Evolutionary conservation across 108 stramenopile species (phyloP), one percentile per base, ranked within the genome.

Genomic region (Pseudonitzschia multistriata): DNA sequence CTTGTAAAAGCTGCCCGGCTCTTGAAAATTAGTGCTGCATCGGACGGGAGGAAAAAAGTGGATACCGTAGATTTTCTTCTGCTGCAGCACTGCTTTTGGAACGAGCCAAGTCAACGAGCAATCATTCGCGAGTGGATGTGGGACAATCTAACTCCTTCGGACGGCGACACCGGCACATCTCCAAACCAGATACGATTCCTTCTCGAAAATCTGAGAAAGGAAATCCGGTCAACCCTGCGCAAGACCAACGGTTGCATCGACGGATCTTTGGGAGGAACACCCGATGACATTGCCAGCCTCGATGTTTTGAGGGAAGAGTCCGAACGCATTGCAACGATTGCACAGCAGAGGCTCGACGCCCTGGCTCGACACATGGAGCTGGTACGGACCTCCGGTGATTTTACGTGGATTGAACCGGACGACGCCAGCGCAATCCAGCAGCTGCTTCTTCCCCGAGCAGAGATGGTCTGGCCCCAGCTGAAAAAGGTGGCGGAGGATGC

Each of bases 51-150:
- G 15, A 15, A 50, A 22, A 61, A 62, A 29, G 88, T 91, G 8
- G 87, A 87, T 62, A 66, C 74, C 10, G 72, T 88, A 15, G 90
- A 91, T 56, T 82, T 77, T 55, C 62, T 88, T 14, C 65, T 91
- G 40, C 73, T 87, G 10, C 78, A 85, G 66, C 79, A 88, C 63
- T 72, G 82, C 21, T 35, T 91, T 7, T 91, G 90, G 90, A 64
- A 78, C 28, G 35, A 70, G 21, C 87, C 90, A 0, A 83, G 87
- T 39, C 78, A 87, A 47, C 74, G 73, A 48, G 56, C 21, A 28
- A 37, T 55, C 1, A 71, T 91, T 14, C 72, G 72, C 49, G 83
- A 86, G 25, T 91, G 88, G 86, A 57, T 91, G 24, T 79, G 74
- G 66, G 83, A 86, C 30, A 78, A 85, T 65, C 19, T 88, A 5